Evolutionary conservation across 768 basidiomycete species (phyloP).

Genomic region (Amanita jacksonii): DNA sequence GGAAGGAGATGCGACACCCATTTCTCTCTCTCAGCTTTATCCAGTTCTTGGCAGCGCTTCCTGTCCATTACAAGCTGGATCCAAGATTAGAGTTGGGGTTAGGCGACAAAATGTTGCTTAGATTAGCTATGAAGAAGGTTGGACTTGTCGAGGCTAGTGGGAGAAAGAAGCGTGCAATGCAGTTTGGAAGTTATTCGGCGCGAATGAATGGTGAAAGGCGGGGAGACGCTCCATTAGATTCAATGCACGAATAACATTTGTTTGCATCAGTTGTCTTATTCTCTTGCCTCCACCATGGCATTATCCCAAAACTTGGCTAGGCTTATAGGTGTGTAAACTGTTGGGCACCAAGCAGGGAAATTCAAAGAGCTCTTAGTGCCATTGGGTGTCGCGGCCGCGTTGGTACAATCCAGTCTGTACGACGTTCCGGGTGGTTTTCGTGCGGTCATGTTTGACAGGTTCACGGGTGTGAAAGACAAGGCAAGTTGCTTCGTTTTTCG

Average conservation of each 20-base stretch:
- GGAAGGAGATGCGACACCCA: slow-evolving; percentile 88
- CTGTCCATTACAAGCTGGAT: slow-evolving; percentile 79
- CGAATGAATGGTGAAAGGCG: slow-evolving; percentile 64
- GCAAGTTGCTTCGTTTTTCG: slow-evolving; percentile 27
- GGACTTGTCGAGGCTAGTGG: slow-evolving; percentile 67
- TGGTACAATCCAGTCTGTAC: slow-evolving; percentile 43
- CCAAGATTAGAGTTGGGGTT: slow-evolving; percentile 61
- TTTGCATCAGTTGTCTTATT: slow-evolving; percentile 8
- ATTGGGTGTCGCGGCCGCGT: slow-evolving; percentile 34
- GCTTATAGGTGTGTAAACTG: slow-evolving; percentile 32
- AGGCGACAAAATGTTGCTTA: slow-evolving; percentile 85
- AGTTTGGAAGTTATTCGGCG: slow-evolving; percentile 87
- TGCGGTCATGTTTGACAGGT: slow-evolving; percentile 98
- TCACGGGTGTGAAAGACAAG: slow-evolving; percentile 79
- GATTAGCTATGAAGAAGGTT: slow-evolving; percentile 60
- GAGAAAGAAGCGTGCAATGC: slow-evolving; percentile 91
- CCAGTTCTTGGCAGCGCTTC: slow-evolving; percentile 64
- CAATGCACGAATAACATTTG: slow-evolving; percentile 8
- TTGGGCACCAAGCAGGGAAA: not conserved
- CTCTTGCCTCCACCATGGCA: slow-evolving; percentile 30
- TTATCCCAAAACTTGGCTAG: slow-evolving; percentile 32
- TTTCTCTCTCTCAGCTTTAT: slow-evolving; percentile 80
- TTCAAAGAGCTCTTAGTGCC: slow-evolving; percentile 26
- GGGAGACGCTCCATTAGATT: slow-evolving; percentile 37
- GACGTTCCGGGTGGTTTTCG: slow-evolving; percentile 87